Evolutionary conservation across 257 asterid species (phyloP), one percentile per base, ranked within the genome.

Genomic region (Solanum pennellii): DNA sequence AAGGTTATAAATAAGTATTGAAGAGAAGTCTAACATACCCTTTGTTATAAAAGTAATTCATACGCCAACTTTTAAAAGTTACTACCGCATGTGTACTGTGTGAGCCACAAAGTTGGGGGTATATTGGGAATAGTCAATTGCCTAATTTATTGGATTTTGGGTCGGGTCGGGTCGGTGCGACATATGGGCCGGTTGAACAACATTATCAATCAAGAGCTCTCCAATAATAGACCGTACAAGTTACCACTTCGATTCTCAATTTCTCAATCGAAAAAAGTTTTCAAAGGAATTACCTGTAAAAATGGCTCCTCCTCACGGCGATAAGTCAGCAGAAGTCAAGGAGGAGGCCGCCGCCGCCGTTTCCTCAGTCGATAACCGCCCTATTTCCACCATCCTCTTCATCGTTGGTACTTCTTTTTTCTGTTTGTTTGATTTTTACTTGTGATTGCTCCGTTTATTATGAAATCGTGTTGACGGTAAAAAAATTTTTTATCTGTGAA

Each of bases 311-410:
- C 92, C 91, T 84, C 93, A 87, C 82, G 93, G 87, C 29, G 87
- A 90, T 86, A 31, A 49, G 31, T 73, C 92, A 60, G 88, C 86
- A 41, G 88, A 75, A 74, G 89, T 91, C 91, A 85, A 82, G 82
- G 94, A 72, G 31, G 94, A 85, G 56, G 91, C 96, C 69, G 42
- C 90, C 72, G 56, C 69, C 83, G 25, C 13, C 37, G 71, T 14
- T 69, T 69, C 76, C n/a, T 69, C 76, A 15, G n/a, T 31, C n/a
- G 88, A 87, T 15, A 84, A 77, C 71, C 91, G 92, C 66, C 94
- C 92, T 11, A 92, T 96, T 90, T 92, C 99, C 93, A 94, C 86
- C 65, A 39, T 96, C 87, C 94, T 96, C 91, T 87, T 96, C 91
- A 73, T 96, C 45, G 95, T 96, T 89, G 98, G 99, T 96, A 93